Evolutionary conservation across 2,329 filamentous ascomycete species (phyloP), one percentile per base, ranked within the genome.

Genomic region (Colletotrichum limetticola): DNA sequence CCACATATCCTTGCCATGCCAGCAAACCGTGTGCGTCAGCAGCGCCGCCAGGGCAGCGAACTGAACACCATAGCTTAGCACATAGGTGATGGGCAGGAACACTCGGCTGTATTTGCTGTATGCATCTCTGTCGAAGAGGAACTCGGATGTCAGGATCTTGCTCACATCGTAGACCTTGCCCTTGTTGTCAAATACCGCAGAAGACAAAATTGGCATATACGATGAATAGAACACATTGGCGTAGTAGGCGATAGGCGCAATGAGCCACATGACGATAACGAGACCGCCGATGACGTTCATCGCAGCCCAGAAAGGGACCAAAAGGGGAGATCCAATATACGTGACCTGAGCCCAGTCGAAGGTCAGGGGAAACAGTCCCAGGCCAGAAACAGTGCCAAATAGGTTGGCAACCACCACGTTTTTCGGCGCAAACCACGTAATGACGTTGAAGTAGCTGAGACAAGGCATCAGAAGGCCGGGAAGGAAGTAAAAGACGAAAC

Each of bases 291-390:
- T 90, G 49, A 97, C 94, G 78, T 97, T 97, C 83, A 95, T 90
- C 9, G 94, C 92, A 53, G 94, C 93, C 94, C 94, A 95, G 81
- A 96, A 97, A 0, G 94, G 94, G 0, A 94, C 95, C 19, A 97
- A 87, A 7, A 97, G 85, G 0, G 93, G 95, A 4, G 94, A 97
- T 19, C 95, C 95, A 77, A 97, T 97, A 78, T 96, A 92, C 0
- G 95, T 94, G 74, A 97, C 92, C 79, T 97, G 95, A 0, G 94
- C 93, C 95, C 95, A 97, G 83, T 97, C 95, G 78, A 97, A 97
- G 0, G 95, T 97, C 77, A 97, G 80, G 0, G 95, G 95, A 74
- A 97, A 95, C 42, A 97, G 84, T 1, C 94, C 94, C 16, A 97
- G 87, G 2, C 95, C 95, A 2, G 94, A 96, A n/a, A 91, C 89